Percentiles rank a stretch among this genome's conserved stretches.
Evolutionary conservation across 2,329 filamentous ascomycete species (phyloP).

Genomic region (Cladosporium halotolerans): DNA sequence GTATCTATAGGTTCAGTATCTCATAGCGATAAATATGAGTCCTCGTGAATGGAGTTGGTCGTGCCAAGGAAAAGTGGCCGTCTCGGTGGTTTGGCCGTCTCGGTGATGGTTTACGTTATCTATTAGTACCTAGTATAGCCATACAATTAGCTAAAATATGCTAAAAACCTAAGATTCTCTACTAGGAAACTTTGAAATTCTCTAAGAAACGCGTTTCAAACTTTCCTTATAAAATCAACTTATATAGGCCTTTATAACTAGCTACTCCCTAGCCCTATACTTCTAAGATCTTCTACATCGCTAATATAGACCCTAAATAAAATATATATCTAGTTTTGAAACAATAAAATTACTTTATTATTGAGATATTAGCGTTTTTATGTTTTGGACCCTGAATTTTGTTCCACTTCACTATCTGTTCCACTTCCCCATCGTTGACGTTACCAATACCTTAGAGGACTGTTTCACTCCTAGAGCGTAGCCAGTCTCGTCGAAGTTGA

Average conservation of each 20-base stretch:
- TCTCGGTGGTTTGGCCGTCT: background rate
- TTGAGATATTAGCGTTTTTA: background rate
- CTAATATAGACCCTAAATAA: background rate
- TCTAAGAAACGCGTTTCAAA: background rate
- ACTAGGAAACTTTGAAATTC: background rate
- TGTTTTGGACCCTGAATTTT: background rate
- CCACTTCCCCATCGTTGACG: too few relatives aligned
- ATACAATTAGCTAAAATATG: too few relatives aligned
- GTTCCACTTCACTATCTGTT: background rate
- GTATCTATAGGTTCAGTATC: constrained; percentile 11
- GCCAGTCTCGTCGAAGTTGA: background rate
- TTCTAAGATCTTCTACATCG: background rate
- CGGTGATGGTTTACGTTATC: background rate
- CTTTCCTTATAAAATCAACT: background rate
- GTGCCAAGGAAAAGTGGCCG: constrained; percentile 11
- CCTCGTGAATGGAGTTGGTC: constrained; percentile 7
- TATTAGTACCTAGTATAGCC: too few relatives aligned
- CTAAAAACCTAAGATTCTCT: too few relatives aligned
- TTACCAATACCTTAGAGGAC: background rate
- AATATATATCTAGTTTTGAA: background rate
- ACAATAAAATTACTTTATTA: background rate
- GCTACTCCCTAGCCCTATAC: too few relatives aligned
- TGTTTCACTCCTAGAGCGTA: background rate
- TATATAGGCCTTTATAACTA: too few relatives aligned
- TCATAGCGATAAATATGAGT: constrained; percentile 14